Percentiles rank a stretch among this genome's conserved stretches.
These are phyloP conservation scores for Thelonectria discophora DNA, from an alignment of 2,329 filamentous ascomycete genomes.

Conservation along the genomic window DNA sequence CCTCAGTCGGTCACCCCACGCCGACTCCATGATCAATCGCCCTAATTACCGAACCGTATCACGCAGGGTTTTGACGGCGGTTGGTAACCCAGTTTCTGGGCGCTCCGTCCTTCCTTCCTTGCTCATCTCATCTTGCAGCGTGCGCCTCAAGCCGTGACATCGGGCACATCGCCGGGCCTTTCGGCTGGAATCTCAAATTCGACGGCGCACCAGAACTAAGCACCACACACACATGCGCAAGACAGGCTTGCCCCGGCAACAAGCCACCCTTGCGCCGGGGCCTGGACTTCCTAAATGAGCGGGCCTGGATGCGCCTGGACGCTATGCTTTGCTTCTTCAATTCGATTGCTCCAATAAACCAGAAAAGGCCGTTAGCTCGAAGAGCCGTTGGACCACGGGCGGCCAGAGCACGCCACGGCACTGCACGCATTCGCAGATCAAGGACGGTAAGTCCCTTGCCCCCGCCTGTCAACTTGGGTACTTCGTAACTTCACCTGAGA, in stretches of 20 bases:
- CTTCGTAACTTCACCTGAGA: conserved; percentile 32
- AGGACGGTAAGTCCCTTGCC: conserved; percentile 18
- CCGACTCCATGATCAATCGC: conserved; percentile 15
- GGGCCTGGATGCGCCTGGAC: conserved; percentile 27
- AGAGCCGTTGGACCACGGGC: conserved; percentile 33
- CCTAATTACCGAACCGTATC: conserved; percentile 28
- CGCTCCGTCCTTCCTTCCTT: conserved; percentile 5
- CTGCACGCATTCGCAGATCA: conserved; percentile 26
- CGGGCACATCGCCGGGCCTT: conserved; percentile 10
- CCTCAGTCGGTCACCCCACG: conserved; percentile 21
- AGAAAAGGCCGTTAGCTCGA: conserved; percentile 21
- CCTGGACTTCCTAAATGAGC: conserved; percentile 27
- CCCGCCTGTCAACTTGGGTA: conserved; percentile 29
- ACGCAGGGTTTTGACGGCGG: conserved; percentile 10
- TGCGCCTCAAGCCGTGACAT: conserved; percentile 16
- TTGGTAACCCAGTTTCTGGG: neutral
- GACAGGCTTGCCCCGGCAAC: conserved; percentile 17
- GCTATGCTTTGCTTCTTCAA: conserved; percentile 26
- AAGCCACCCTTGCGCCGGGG: conserved; percentile 31
- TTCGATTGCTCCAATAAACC: conserved; percentile 30
- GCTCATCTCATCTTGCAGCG: conserved; percentile 21
- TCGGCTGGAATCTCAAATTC: conserved; percentile 17
- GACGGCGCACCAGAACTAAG: conserved; percentile 3
- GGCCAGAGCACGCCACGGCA: conserved; percentile 32
- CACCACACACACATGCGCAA: conserved; percentile 15